A percentile compares a stretch with the other conserved stretches of the same genome.
These are phyloP conservation scores for Micromonas pusilla DNA, from an alignment of 139 green algal species.

Conservation along the genomic window DNA sequence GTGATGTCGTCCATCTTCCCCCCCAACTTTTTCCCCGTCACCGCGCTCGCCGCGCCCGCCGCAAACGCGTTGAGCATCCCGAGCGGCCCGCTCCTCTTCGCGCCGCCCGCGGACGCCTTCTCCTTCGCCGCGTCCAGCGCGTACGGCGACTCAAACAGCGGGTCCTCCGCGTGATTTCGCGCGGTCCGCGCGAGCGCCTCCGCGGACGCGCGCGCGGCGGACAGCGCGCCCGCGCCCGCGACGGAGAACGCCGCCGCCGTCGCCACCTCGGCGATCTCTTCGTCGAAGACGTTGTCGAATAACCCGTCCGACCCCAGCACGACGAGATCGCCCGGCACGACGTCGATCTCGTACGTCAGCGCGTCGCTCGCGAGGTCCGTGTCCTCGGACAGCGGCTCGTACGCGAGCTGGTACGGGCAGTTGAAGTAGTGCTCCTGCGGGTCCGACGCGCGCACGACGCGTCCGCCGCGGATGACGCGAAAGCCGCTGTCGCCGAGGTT, in stretches of 20 bases:
- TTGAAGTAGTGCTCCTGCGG: conserved; percentile 97
- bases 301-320: conserved; percentile 87
- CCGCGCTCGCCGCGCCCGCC: neutral
- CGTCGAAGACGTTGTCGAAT: conserved; percentile 95
- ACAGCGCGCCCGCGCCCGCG: neutral
- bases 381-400: conserved; percentile 6
- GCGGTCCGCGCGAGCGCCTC: neutral
- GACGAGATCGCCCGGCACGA: conserved; percentile 79
- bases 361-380: conserved; percentile 40
- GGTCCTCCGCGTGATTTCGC: conserved; percentile 7
- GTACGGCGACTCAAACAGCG: conserved; percentile 13
- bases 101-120: neutral
- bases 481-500: conserved; percentile 80
- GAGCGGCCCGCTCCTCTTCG: neutral
- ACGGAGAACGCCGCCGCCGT: neutral
- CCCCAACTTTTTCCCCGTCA: conserved; percentile 19
- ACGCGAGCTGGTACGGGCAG: conserved; percentile 80
- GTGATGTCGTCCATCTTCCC: conserved; percentile 69
- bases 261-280: conserved; percentile 69
- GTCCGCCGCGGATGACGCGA: conserved; percentile 54
- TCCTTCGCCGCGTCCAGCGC: conserved; percentile 5
- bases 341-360: conserved; percentile 53
- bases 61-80: neutral
- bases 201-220: neutral
- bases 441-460: conserved; percentile 59